Conservation (phyloP, 805 yeast species). For the Kazachstania martiniae region DNA sequence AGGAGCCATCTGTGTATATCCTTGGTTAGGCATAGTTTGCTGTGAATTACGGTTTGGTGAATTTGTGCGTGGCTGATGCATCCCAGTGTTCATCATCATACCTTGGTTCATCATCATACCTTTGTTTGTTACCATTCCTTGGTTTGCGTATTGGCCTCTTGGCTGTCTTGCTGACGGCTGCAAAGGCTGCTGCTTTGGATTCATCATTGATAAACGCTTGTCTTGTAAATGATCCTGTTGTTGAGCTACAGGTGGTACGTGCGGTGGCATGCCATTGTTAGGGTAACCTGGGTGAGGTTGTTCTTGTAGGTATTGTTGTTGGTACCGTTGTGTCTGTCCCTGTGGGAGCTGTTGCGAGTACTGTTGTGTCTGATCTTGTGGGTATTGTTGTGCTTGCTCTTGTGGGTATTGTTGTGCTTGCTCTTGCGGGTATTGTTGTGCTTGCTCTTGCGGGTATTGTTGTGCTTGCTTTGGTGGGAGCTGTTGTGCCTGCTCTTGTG, state of each 20-base stretch:
- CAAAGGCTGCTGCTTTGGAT: slow-evolving; percentile 6
- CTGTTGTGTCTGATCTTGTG: neutral
- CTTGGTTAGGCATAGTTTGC: neutral
- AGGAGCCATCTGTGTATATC: slow-evolving; percentile 1
- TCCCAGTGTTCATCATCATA: too few species aligned
- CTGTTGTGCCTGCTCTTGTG: slow-evolving; percentile 1
- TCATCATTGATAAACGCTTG: slow-evolving; percentile 2
- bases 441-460: slow-evolving; percentile 1
- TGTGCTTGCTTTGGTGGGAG: slow-evolving; percentile 4
- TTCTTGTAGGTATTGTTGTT: slow-evolving; percentile 1
- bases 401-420: slow-evolving; percentile 3
- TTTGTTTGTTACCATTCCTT: too few species aligned
- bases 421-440: slow-evolving; percentile 1
- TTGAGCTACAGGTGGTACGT: neutral
- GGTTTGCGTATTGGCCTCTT: too few species aligned
- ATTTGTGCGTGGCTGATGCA: neutral
- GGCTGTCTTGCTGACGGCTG: neutral
- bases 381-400: slow-evolving; percentile 1
- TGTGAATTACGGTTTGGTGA: neutral
- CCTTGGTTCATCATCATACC: too few species aligned
- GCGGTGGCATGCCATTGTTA: neutral
- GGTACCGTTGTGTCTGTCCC: neutral
- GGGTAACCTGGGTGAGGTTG: neutral
- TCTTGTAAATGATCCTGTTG: slow-evolving; percentile 3
- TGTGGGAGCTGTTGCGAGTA: neutral